Conservation (phyloP, 805 yeast species). For the Metschnikowia bowlesiae region DNA sequence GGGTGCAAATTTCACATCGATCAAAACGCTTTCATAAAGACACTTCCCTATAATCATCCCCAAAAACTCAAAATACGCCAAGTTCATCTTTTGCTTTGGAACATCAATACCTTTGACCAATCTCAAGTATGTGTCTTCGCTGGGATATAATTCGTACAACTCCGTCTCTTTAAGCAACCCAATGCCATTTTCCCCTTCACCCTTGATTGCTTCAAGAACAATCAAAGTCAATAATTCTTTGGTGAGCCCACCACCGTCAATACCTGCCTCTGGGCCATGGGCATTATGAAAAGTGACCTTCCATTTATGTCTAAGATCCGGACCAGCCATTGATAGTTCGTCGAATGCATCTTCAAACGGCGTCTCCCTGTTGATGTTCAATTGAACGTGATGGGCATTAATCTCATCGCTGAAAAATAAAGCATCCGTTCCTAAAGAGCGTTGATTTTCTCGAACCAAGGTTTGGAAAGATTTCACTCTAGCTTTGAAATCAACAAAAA, state of each 20-base stretch:
- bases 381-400: slow-evolving; percentile 29
- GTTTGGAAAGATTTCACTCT: slow-evolving; percentile 71
- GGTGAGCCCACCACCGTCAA: slow-evolving; percentile 96
- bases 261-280: slow-evolving; percentile 79
- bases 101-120: slow-evolving; percentile 28
- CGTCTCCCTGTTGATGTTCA: slow-evolving; percentile 62
- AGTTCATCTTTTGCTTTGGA: slow-evolving; percentile 22
- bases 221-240: slow-evolving; percentile 82
- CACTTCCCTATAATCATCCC: slow-evolving; percentile 90
- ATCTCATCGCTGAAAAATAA: slow-evolving; percentile 14
- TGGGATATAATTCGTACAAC: slow-evolving; percentile 69
- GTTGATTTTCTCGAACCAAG: slow-evolving; percentile 53
- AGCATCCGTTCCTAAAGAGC: slow-evolving; percentile 17
- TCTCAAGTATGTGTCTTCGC: slow-evolving; percentile 46
- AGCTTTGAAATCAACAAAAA: slow-evolving; percentile 68
- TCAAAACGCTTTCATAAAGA: slow-evolving; percentile 72
- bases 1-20: slow-evolving; percentile 82
- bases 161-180: slow-evolving; percentile 39
- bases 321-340: slow-evolving; percentile 49
- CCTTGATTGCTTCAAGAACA: slow-evolving; percentile 61
- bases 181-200: slow-evolving; percentile 15
- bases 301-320: slow-evolving; percentile 53
- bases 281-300: slow-evolving; percentile 66
- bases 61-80: slow-evolving; percentile 50
- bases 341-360: slow-evolving; percentile 73